Base-by-base conservation (phyloP, 2,329 filamentous ascomycete genomes). In the Capronia epimyces region DNA sequence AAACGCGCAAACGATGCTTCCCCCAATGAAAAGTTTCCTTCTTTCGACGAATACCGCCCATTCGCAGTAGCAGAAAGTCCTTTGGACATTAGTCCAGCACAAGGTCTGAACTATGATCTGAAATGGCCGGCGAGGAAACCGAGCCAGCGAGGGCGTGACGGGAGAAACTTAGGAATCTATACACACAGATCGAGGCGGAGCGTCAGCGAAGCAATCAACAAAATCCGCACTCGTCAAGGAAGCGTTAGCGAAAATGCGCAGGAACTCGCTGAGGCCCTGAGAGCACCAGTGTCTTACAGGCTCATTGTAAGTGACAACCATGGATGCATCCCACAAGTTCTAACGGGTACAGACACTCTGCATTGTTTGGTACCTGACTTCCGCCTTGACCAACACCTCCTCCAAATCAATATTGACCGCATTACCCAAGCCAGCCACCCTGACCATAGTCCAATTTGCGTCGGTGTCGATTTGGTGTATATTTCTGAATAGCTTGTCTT, bases 391-490 rank as follows among this genome's bases (percentile, higher is more conserved):
- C 56, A 98, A 97, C 67, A 96, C 93, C 1, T 97, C 93, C 20
- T 96, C 93, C 46, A 98, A 98, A 72, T 87, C 91, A 15, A 98
- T 98, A 64, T 77, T 97, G 55, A 96, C 89, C 60, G 87, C 88
- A 37, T 88, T 96, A 60, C 83, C 87, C 52, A 93, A 89, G 69
- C 91, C 91, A 1, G 86, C 93, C 25, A 96, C 91, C 16, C 79
- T 97, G 62, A 97, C 91, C 1, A 77, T 95, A 51, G 77, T 95
- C 45, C 93, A 98, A 75, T 98, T 98, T 71, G 86, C 82, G 50
- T 90, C 96, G 63, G 91, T 98, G 34, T 88, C 88, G 9, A 81
- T 83, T 49, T 93, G 89, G 75, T 98, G 93, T 69, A 67, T 97
- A 21, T 68, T 89, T 45, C 79, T 90, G 53, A 84, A 89, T 5